Evolutionary conservation across 1,284 basidiomycete genomes (phyloP).

Genomic region (Marasmius oreades): DNA sequence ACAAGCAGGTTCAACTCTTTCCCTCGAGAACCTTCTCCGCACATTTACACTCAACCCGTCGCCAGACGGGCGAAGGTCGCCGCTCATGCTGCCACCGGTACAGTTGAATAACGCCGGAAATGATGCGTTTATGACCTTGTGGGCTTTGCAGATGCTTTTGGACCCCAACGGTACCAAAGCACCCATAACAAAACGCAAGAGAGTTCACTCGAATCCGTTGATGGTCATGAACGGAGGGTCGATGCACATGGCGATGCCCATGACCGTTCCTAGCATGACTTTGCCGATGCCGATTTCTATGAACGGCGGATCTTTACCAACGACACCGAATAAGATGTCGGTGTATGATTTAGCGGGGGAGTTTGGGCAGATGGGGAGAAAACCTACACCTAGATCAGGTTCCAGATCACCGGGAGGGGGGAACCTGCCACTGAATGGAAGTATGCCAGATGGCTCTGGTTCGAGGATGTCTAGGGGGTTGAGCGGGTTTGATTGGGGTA

Average conservation of each 20-base stretch:
- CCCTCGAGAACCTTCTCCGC: constrained; percentile 51
- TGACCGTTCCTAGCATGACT: background rate
- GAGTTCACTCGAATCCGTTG: background rate
- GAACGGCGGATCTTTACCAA: constrained; percentile 8
- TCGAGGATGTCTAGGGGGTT: background rate
- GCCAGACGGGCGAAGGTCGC: constrained; percentile 24
- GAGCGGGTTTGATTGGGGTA: background rate
- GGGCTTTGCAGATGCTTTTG: constrained; percentile 61
- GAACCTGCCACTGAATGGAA: background rate
- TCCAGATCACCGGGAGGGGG: constrained; percentile 3
- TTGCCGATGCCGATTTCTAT: constrained; percentile 4
- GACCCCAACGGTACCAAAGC: constrained; percentile 39
- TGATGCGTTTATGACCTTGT: constrained; percentile 62
- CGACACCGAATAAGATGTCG: constrained; percentile 13
- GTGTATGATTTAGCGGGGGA: constrained; percentile 35
- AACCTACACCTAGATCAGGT: background rate
- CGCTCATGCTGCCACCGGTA: constrained; percentile 37
- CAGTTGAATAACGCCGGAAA: constrained; percentile 67
- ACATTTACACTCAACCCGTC: constrained; percentile 36
- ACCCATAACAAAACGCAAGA: constrained; percentile 19
- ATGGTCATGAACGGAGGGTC: background rate
- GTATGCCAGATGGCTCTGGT: background rate
- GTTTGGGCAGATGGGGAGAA: constrained; percentile 28
- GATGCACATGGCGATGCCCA: constrained; percentile 2
- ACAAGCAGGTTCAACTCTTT: constrained; percentile 43